Evolutionary conservation across 345 rosid genomes (phyloP).

Genomic region (Syzygium oleosum): DNA sequence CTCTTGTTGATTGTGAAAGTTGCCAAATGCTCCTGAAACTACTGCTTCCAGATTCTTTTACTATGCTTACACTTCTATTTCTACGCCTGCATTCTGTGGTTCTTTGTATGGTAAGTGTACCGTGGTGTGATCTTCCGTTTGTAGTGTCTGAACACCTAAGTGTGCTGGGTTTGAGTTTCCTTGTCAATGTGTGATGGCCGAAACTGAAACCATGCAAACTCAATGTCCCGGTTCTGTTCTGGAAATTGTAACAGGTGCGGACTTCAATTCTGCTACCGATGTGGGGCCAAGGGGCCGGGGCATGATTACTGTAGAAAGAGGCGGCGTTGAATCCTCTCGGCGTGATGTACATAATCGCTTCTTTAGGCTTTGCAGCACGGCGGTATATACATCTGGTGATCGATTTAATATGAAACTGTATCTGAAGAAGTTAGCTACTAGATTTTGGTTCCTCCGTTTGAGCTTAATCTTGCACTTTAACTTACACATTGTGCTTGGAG

Average conservation of each 20-base stretch:
- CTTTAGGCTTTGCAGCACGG: not conserved
- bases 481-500: not conserved
- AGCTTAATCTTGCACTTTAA: not conserved
- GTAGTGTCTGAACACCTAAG: not conserved
- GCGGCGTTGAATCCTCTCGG: not conserved
- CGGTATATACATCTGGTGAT: conserved; percentile 13
- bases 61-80: not conserved
- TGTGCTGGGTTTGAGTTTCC: not conserved
- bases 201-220: not conserved
- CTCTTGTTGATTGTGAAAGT: not conserved
- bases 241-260: conserved; percentile 24
- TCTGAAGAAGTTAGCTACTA: not conserved
- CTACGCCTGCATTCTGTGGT: not conserved
- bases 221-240: not conserved
- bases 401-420: conserved; percentile 8
- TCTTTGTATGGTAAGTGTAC: not conserved
- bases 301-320: conserved; percentile 10
- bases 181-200: not conserved
- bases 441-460: not conserved
- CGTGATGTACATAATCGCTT: not conserved
- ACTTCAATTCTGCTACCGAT: conserved; percentile 28
- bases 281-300: conserved; percentile 5
- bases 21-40: not conserved
- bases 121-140: not conserved
- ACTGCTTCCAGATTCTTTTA: not conserved